Evolutionary conservation across 805 yeast genomes (phyloP), one percentile per base, ranked within the genome.

Genomic region (Candida gorgasii): DNA sequence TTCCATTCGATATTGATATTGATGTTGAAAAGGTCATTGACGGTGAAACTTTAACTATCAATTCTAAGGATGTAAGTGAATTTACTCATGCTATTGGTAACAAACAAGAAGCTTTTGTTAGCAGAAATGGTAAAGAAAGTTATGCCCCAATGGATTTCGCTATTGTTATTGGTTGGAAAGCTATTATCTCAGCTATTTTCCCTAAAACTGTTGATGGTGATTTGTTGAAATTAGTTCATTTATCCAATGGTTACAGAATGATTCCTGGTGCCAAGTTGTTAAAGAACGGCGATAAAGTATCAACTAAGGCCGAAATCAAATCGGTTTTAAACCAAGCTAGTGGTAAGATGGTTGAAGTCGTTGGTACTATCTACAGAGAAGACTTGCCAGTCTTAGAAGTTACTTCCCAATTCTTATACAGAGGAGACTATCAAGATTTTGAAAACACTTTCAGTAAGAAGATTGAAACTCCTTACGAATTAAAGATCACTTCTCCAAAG

Each of bases 101-200:
- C 79, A 85, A 86, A 53, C 89, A 96, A 67, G 98, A 93, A 72
- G 96, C 95, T 48, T 93, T 89, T 57, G 96, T 90, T 54, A 78
- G 84, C 45, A 82, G 96, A 73, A 79, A 87, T 39, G 93, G 90
- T 51, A 85, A 87, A 66, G 79, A 78, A 50, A 83, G 88, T 46
- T 75, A 82, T 55, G 99, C 98, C 37, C 99, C 99, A 59, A 92
- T 93, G 98, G 99, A 93, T 74, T 93, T 90, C 62, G 98, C 99
- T 38, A 93, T 93, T 65, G 97, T 93, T 45, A 80, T 90, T 55
- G 98, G 99, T 35, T 93, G 99, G 99, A 86, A 85, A 72, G 95
- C 97, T 39, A 92, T 93, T 62, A 92, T 93, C 73, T 89, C 86
- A 74, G 90, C 97, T n/a, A 87, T 93, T 55, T 93, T 93, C 93